These are phyloP conservation scores for Coniferiporia sulphurascens DNA, from an alignment of 1,284 basidiomycete genomes.

Conservation along the genomic window DNA sequence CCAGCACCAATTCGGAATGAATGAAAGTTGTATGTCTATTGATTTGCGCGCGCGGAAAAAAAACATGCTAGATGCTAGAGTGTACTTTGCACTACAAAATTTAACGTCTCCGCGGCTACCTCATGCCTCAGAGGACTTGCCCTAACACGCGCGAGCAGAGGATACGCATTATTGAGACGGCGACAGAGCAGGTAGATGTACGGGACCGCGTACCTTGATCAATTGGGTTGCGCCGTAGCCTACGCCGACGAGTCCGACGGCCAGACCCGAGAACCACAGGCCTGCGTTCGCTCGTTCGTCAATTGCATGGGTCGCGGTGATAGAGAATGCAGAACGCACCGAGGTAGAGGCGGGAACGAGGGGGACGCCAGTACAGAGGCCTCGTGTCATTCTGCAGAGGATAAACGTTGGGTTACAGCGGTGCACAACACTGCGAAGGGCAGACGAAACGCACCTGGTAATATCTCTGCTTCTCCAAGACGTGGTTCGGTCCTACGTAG, in stretches of 20 bases:
- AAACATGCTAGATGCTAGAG: too few species aligned
- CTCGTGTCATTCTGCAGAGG: slow-evolving; percentile 31
- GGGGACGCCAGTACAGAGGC: slow-evolving; percentile 43
- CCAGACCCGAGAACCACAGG: slow-evolving; percentile 48
- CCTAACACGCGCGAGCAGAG: background rate
- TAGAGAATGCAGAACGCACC: slow-evolving; percentile 30
- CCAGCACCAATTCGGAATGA: too few species aligned
- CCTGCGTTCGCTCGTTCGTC: slow-evolving; percentile 32
- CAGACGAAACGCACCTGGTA: slow-evolving; percentile 47
- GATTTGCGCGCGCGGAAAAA: background rate
- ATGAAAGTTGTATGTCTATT: background rate
- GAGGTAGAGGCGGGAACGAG: slow-evolving; percentile 44
- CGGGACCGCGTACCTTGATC: slow-evolving; percentile 41
- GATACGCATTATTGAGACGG: background rate
- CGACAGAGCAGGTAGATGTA: background rate
- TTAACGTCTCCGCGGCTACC: background rate
- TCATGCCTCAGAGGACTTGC: slow-evolving; percentile 18
- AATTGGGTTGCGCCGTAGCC: slow-evolving; percentile 46
- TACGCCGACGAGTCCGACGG: slow-evolving; percentile 48
- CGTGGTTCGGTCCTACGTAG: slow-evolving; percentile 53
- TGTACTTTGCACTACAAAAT: too few species aligned
- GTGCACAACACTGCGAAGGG: background rate
- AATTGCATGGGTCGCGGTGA: background rate
- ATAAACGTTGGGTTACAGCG: background rate
- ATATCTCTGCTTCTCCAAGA: slow-evolving; percentile 57